phyloP scores from a whole-genome alignment of 352 stramenopile species.

The Pseudoperonospora humuli region DNA sequence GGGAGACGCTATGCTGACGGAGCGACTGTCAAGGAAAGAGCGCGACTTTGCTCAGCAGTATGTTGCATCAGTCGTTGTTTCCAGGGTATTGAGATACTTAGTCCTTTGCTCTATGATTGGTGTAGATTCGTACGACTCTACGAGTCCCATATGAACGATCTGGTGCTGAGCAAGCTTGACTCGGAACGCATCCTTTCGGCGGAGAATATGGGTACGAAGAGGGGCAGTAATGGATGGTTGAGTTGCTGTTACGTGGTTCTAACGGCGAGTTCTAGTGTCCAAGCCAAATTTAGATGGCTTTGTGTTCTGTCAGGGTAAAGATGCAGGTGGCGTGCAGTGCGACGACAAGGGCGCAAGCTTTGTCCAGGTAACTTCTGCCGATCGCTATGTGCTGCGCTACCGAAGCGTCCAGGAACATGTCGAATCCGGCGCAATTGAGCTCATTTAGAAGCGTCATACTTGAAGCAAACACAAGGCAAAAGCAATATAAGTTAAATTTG shows the following conservation, averaged over 20 bases:
- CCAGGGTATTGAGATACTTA: not conserved
- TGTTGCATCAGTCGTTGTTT: not conserved
- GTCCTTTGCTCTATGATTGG: not conserved
- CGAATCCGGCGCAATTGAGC: constrained; percentile 39
- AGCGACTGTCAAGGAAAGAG: constrained; percentile 67
- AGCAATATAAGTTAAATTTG: constrained; percentile 34
- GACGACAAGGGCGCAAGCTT: constrained; percentile 67
- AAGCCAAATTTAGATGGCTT: constrained; percentile 71
- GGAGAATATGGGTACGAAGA: constrained; percentile 60
- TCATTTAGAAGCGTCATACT: constrained; percentile 31
- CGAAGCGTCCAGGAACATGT: constrained; percentile 49
- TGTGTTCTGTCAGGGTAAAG: constrained; percentile 74
- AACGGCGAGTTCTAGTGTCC: constrained; percentile 29
- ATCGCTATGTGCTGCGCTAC: constrained; percentile 76
- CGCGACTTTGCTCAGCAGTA: constrained; percentile 70
- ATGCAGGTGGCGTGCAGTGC: constrained; percentile 43
- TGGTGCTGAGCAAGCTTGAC: constrained; percentile 54
- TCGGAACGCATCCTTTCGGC: constrained; percentile 42
- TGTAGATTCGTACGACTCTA: constrained; percentile 48
- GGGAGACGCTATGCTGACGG: constrained; percentile 26
- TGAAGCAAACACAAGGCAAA: constrained; percentile 3
- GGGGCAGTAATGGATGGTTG: not conserved
- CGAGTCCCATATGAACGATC: constrained; percentile 66
- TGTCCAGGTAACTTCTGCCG: constrained; percentile 43
- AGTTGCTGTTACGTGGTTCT: constrained; percentile 1